Base-by-base conservation (phyloP, 2,329 filamentous ascomycete species). In the Leptoxyphium fumago region DNA sequence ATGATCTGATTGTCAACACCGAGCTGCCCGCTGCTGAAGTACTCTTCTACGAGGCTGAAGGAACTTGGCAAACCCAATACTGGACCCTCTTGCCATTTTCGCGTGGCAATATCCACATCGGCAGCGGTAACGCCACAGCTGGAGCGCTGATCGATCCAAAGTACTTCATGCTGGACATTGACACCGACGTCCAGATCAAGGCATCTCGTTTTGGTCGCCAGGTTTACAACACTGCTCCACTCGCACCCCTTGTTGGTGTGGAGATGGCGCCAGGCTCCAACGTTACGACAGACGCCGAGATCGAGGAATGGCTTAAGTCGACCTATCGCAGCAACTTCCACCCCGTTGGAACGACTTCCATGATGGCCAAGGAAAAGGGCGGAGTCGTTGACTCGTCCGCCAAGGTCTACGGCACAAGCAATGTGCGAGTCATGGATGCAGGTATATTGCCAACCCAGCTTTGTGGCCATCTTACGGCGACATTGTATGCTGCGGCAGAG, bases 1-100 rank as follows among this genome's bases (percentile, higher is more conserved):
- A 72, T 46, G 62, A 69, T 41, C 57, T 74, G 9, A 61, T 75
- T 13, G 73, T 73, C 54, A 55, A 60, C 14, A 56, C 63, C 44
- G 49, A 49, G 10, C 61, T 71, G 1, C 68, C 72, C 0, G 55
- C 73, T 2, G 66, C 62, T 1, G 73, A 75, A 51, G 58, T 69
- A 0, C 48, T 74, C n/a, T 61, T 64, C 46, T 51, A 55, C 0
- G 58, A 61, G 2, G 44, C 47, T 1, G 50, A 50, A 1, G 55
- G 52, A 1, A 50, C 53, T 2, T 49, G 58, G 2, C 48, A 65
- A 13, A 51, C 55, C 11, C 60, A 64, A 13, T 59, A 55, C 42
- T 64, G 61, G 61, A 55, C 51, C 8, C 48, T 63, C 10, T 49
- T 64, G 3, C 61, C 61, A 1, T 58, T 63, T 45, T 60, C 60